Conservation (phyloP, 305 asterid genomes). For the Stenogyne calaminthoides region DNA sequence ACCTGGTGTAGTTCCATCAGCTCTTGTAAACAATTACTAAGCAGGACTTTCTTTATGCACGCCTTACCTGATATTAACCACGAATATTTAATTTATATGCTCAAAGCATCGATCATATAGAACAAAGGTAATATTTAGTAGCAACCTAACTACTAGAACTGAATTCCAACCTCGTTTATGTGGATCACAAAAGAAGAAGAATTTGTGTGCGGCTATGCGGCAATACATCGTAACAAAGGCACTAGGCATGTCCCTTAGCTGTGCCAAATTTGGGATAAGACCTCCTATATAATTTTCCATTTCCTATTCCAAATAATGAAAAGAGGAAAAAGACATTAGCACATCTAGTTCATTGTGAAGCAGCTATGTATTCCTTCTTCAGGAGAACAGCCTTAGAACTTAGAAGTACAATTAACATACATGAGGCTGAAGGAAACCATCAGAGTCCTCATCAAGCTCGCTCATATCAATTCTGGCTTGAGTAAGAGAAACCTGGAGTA, state of each 20-base stretch:
- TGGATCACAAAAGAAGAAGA: slow-evolving; percentile 99
- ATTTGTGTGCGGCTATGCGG: slow-evolving; percentile 98
- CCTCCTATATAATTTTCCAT: slow-evolving; percentile 97
- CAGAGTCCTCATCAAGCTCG: slow-evolving; percentile 99
- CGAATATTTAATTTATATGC: slow-evolving; percentile 16
- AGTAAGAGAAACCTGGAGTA: slow-evolving; percentile 90
- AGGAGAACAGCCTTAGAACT: slow-evolving; percentile 35
- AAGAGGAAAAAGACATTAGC: slow-evolving; percentile 15
- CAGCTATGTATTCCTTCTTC: slow-evolving; percentile 11
- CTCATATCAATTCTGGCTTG: slow-evolving; percentile 99
- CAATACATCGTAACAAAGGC: slow-evolving; percentile 97
- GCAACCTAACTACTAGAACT: slow-evolving; percentile 24
- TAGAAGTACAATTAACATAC: slow-evolving; percentile 51
- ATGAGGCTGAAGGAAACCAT: slow-evolving; percentile 97
- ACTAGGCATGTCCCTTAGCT: slow-evolving; percentile 89
- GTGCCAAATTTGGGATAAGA: slow-evolving; percentile 99
- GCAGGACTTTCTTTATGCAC: slow-evolving; percentile 96
- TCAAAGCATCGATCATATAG: slow-evolving; percentile 6
- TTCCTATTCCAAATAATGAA: slow-evolving; percentile 52
- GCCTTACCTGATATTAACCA: slow-evolving; percentile 79
- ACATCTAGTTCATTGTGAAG: slow-evolving; percentile 21
- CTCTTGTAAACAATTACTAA: slow-evolving; percentile 99
- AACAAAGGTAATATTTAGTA: slow-evolving; percentile 10
- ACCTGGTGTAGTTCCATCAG: slow-evolving; percentile 99
- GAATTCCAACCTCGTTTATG: slow-evolving; percentile 83